phyloP scores from a whole-genome alignment of 2,329 filamentous ascomycete species.

The Daldinia sp. region DNA sequence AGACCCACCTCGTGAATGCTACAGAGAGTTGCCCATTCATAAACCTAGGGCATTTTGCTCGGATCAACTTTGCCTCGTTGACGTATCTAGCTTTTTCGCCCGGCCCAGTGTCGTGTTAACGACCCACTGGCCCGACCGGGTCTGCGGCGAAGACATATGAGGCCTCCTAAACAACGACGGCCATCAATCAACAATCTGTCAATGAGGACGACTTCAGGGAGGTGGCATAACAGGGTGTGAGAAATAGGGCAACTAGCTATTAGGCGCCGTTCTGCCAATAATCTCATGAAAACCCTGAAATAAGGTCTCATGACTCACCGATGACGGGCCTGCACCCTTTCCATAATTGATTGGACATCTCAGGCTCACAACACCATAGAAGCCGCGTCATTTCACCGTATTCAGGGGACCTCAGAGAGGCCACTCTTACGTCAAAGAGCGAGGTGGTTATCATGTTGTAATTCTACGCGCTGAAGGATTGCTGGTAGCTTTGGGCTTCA shows the following conservation, averaged over 20 bases:
- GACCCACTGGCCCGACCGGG: constrained; percentile 37
- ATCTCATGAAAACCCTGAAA: constrained; percentile 11
- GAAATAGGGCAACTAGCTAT: constrained; percentile 19
- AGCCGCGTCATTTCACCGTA: constrained; percentile 22
- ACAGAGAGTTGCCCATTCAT: constrained; percentile 19
- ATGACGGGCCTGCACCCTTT: constrained; percentile 25
- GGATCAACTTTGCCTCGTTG: constrained; percentile 32
- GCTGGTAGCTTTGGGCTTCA: constrained; percentile 13
- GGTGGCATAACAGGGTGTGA: constrained; percentile 3
- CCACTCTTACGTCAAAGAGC: constrained; percentile 23
- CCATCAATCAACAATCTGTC: constrained; percentile 14
- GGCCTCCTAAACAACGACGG: constrained; percentile 29
- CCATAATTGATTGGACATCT: constrained; percentile 29
- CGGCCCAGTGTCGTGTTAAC: constrained; percentile 33
- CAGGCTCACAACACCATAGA: constrained; percentile 9
- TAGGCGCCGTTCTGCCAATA: constrained; percentile 18
- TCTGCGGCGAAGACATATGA: constrained; percentile 31
- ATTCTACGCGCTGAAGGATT: constrained; percentile 6
- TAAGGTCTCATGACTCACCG: neutral
- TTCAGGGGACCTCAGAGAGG: neutral
- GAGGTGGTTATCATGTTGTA: constrained; percentile 6
- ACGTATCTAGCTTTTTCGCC: constrained; percentile 27
- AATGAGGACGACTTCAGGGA: constrained; percentile 4
- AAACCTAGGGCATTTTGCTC: constrained; percentile 6
- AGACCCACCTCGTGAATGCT: constrained; percentile 21